Evolutionary conservation across 2,329 filamentous ascomycete species (phyloP).

Genomic region (Aspergillus sp.): DNA sequence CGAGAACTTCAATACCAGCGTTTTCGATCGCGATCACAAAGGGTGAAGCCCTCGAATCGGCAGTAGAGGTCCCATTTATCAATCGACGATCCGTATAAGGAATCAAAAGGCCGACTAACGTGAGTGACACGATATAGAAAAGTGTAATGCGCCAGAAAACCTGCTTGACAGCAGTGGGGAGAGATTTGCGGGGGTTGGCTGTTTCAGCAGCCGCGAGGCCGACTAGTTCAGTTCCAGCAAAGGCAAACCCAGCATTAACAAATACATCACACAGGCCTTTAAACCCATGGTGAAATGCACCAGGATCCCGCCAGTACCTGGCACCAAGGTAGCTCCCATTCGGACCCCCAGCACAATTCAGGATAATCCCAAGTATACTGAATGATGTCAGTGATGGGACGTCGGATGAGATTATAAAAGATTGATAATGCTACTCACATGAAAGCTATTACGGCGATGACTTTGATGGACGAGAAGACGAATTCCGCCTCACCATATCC

Average conservation of each 20-base stretch:
- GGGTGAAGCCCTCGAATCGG: slow-evolving; percentile 76
- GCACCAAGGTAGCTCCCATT: slow-evolving; percentile 78
- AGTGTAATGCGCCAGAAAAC: slow-evolving; percentile 93
- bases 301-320: slow-evolving; percentile 75
- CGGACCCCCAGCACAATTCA: slow-evolving; percentile 80
- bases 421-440: slow-evolving; percentile 61
- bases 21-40: slow-evolving; percentile 92
- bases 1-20: slow-evolving; percentile 78
- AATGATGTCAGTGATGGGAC: slow-evolving; percentile 22
- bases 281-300: slow-evolving; percentile 73
- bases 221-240: slow-evolving; percentile 65
- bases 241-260: slow-evolving; percentile 66
- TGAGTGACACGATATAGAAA: slow-evolving; percentile 85
- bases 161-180: slow-evolving; percentile 88
- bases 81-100: slow-evolving; percentile 71
- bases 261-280: slow-evolving; percentile 68
- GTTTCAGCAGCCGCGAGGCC: slow-evolving; percentile 65
- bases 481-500: slow-evolving; percentile 92
- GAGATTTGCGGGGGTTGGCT: slow-evolving; percentile 65
- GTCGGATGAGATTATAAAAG: neutral
- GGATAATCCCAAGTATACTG: slow-evolving; percentile 80
- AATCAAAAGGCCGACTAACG: slow-evolving; percentile 80
- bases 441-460: slow-evolving; percentile 83
- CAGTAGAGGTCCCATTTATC: slow-evolving; percentile 60
- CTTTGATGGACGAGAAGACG: slow-evolving; percentile 82